Evolutionary conservation across 306 rosid genomes (phyloP), one percentile per base, ranked within the genome.

Genomic region (Bauhinia variegata): DNA sequence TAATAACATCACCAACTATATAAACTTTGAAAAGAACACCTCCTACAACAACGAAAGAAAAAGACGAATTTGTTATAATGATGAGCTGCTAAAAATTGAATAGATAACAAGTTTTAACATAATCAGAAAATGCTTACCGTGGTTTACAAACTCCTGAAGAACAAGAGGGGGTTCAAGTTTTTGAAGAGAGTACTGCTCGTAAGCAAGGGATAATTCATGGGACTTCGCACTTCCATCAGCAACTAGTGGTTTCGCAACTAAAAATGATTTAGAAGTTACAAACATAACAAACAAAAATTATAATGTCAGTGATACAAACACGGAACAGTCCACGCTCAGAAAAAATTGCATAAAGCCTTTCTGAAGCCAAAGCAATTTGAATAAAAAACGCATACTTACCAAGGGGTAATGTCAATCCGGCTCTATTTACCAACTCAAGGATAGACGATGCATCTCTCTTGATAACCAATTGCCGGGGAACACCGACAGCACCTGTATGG

Each of bases 1-100:
- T 91, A 63, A 91, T 88, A 33, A 96, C 86, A 85, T 91, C 97
- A 54, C 97, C 97, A 46, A 91, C 88, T 30, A 91, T 83, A 74
- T 88, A 91, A 60, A 91, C 97, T 83, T 91, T 91, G 51, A 91
- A 91, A 68, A 91, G 87, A 74, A 91, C 96, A 15, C 97, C 97
- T 33, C 97, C 97, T 91, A 60, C 76, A 73, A 31, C 70, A 63
- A 31, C 31, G 51, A 53, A 55, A 65, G 63, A 48, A 61, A 38
- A 44, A 14, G 23, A 47, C 60, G 78, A 54, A 12, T 47, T 17
- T 53, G 50, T 44, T 66, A 59, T n/a, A n/a, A n/a, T 38, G 31
- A 37, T 34, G 71, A 42, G 44, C 52, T 41, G 31, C 39, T 48
- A 11, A 30, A 15, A 67, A 31, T n/a, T n/a, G n/a, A n/a, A 14